These are phyloP conservation scores for Chlorella sp. DNA, from an alignment of 139 green algal species.

Conservation along the genomic window DNA sequence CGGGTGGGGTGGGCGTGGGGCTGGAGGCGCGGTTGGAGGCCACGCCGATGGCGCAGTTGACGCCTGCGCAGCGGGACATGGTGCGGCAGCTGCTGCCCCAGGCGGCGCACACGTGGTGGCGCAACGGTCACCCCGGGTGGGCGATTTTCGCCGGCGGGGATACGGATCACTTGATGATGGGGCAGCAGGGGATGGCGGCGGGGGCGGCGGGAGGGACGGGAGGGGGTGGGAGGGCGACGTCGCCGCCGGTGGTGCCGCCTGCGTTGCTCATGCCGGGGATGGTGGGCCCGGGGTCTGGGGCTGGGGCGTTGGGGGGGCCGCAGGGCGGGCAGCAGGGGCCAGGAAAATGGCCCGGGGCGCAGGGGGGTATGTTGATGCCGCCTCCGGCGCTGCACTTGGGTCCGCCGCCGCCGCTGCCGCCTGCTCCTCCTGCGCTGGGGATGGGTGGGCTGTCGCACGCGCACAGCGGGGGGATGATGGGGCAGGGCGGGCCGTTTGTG, in stretches of 20 bases:
- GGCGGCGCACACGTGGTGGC: constrained; percentile 68
- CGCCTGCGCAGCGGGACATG: constrained; percentile 64
- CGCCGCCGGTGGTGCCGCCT: neutral
- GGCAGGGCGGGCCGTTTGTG: no score
- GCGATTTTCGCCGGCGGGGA: constrained; percentile 56
- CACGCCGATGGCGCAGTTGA: constrained; percentile 61
- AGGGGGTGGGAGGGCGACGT: neutral
- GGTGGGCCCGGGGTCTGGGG: neutral
- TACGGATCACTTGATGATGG: neutral
- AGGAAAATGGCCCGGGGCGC: no score
- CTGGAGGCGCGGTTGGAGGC: constrained; percentile 63
- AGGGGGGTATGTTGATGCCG: no score
- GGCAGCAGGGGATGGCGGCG: neutral
- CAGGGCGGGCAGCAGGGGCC: neutral
- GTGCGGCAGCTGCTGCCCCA: constrained; percentile 65
- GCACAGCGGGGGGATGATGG: no score
- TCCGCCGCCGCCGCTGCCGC: no score
- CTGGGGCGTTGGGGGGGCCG: neutral
- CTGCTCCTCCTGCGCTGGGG: no score
- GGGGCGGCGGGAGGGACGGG: neutral
- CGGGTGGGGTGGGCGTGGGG: constrained; percentile 20
- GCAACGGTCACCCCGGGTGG: constrained; percentile 71
- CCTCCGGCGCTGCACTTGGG: no score
- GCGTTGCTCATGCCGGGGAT: neutral
- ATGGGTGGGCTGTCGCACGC: no score